Evolutionary conservation across 257 asterid species (phyloP).

Genomic region (Misopates orontium): DNA sequence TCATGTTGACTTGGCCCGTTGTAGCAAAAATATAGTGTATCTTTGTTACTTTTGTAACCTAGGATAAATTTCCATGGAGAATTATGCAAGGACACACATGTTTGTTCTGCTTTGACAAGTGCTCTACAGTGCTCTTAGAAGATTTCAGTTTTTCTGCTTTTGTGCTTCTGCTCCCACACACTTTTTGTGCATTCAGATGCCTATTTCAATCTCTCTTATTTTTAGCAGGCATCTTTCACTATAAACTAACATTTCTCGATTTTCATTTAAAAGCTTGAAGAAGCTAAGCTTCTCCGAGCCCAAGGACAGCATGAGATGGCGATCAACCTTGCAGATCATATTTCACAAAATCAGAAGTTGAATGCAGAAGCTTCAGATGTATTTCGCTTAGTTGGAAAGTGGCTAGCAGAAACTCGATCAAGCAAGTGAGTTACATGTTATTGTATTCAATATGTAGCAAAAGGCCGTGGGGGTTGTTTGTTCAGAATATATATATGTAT

Average conservation of each 20-base stretch:
- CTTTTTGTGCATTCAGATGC: no score
- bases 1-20: no score
- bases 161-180: no score
- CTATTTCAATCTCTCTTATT: conserved; percentile 11
- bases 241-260: conserved; percentile 29
- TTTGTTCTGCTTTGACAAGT: no score
- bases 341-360: conserved; percentile 59
- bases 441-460: conserved; percentile 20
- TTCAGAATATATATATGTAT: not conserved
- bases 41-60: no score
- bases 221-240: conserved; percentile 17
- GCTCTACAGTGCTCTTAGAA: no score
- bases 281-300: conserved; percentile 94
- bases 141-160: no score
- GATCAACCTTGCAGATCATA: conserved; percentile 85
- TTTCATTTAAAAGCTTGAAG: conserved; percentile 69
- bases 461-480: not conserved
- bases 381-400: conserved; percentile 87
- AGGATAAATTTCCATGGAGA: no score
- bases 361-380: conserved; percentile 75
- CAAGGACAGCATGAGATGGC: conserved; percentile 98
- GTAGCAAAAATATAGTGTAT: no score
- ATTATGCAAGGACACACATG: no score
- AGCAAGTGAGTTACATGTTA: conserved; percentile 74
- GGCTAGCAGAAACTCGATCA: conserved; percentile 95